These are phyloP conservation scores for Kodamaea restingae DNA, from an alignment of 805 yeast genomes.

Conservation along the genomic window DNA sequence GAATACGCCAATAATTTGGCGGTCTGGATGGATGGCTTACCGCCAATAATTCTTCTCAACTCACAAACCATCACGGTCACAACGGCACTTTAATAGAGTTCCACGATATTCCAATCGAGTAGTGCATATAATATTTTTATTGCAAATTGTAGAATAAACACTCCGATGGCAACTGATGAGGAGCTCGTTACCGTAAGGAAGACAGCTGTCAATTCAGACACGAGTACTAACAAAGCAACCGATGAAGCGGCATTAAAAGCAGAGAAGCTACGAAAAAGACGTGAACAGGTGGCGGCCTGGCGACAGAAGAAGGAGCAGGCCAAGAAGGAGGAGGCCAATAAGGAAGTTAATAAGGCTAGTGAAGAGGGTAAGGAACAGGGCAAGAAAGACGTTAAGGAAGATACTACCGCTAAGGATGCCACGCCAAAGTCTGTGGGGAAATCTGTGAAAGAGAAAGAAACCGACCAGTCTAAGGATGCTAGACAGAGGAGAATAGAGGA, in stretches of 20 bases:
- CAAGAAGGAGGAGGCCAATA: slow-evolving; percentile 1
- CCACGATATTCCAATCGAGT: slow-evolving; percentile 35
- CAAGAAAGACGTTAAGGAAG: no score
- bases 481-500: slow-evolving; percentile 44
- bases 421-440: no score
- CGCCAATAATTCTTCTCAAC: slow-evolving; percentile 78
- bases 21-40: slow-evolving; percentile 75
- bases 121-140: background rate
- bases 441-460: no score
- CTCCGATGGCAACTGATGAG: slow-evolving; percentile 1
- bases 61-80: slow-evolving; percentile 96
- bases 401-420: no score
- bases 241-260: slow-evolving; percentile 19
- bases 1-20: slow-evolving; percentile 76
- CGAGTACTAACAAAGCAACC: slow-evolving; percentile 14
- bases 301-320: slow-evolving; percentile 46
- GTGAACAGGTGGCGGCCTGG: slow-evolving; percentile 58
- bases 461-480: no score
- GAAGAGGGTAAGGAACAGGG: slow-evolving; percentile 1
- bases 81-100: slow-evolving; percentile 61
- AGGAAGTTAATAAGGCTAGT: background rate
- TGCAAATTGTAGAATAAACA: background rate
- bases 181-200: slow-evolving; percentile 3
- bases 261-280: slow-evolving; percentile 40
- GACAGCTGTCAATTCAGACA: slow-evolving; percentile 2